Evolutionary conservation across 257 asterid genomes (phyloP).

Genomic region (Echium plantagineum): DNA sequence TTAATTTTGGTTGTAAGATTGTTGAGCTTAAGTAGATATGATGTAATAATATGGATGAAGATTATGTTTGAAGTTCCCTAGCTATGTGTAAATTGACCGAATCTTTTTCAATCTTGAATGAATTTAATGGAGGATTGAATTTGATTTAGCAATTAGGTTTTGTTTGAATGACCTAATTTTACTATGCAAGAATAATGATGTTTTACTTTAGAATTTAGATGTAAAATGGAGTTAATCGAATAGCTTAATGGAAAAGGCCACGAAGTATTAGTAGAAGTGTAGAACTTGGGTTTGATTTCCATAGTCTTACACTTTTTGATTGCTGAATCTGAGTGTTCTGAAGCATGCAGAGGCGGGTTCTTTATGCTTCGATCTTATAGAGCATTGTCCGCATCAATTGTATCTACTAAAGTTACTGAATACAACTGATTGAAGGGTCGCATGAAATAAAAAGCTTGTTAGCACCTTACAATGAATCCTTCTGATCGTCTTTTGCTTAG

Average conservation of each 20-base stretch:
- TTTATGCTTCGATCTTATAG: background rate
- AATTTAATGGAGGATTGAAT: too few species aligned
- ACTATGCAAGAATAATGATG: too few species aligned
- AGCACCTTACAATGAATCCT: conserved; percentile 14
- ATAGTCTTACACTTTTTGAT: background rate
- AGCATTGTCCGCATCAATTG: background rate
- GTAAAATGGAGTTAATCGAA: too few species aligned
- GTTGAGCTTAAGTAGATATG: too few species aligned
- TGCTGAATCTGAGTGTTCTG: background rate
- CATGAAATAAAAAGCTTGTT: conserved; percentile 59
- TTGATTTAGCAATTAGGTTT: too few species aligned
- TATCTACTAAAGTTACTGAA: conserved; percentile 29
- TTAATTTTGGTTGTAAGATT: too few species aligned
- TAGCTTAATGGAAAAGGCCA: too few species aligned
- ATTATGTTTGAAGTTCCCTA: background rate
- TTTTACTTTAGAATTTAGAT: too few species aligned
- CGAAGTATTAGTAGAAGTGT: too few species aligned
- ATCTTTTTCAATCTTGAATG: too few species aligned
- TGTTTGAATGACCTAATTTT: too few species aligned
- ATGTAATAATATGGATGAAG: background rate
- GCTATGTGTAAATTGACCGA: background rate
- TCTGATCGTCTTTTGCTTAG: conserved; percentile 28
- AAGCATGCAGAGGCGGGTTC: background rate
- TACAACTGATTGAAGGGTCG: conserved; percentile 73
- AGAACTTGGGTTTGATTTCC: too few species aligned